A percentile compares a stretch with the other conserved stretches of the same genome.
Evolutionary conservation across 2,329 filamentous ascomycete genomes (phyloP).

Genomic region (Pseudodiploospora longispora): DNA sequence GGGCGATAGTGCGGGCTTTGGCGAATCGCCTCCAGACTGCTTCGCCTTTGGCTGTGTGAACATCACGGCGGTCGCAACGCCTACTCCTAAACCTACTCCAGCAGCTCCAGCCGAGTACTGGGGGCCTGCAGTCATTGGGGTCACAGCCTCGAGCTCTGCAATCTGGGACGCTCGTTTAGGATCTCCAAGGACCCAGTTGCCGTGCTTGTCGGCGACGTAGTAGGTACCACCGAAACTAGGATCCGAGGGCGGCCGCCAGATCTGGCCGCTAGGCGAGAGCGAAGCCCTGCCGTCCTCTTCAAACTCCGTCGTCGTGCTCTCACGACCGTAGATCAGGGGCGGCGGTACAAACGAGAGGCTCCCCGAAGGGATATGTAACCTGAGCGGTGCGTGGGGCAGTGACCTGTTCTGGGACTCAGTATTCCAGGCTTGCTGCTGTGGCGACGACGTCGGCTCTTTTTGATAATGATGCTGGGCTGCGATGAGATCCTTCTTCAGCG

Average conservation of each 20-base stretch:
- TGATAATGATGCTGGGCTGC: not conserved
- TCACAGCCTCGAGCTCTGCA: conserved; percentile 16
- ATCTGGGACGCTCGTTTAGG: conserved; percentile 20
- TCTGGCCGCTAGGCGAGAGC: conserved; percentile 28
- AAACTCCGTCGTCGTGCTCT: conserved; percentile 44
- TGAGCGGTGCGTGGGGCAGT: conserved; percentile 17
- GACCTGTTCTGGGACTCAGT: conserved; percentile 7
- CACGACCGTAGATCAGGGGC: conserved; percentile 14
- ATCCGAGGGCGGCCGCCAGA: conserved; percentile 43
- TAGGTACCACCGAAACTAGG: conserved; percentile 37
- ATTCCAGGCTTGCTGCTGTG: conserved; percentile 1
- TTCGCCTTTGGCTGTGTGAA: no score
- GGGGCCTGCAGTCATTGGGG: conserved; percentile 6
- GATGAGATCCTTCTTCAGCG: not conserved
- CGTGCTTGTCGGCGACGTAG: conserved; percentile 44
- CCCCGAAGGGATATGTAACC: conserved; percentile 20
- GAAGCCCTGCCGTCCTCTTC: conserved; percentile 40
- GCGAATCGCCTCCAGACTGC: no score
- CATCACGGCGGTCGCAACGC: no score
- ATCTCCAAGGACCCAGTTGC: conserved; percentile 45
- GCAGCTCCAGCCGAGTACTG: conserved; percentile 1
- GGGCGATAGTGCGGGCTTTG: no score
- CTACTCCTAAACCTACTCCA: conserved; percentile 1
- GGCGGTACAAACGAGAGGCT: not conserved
- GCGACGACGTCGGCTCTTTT: conserved; percentile 8